Conservation (phyloP, 768 basidiomycete genomes). For the Rossbeevera mucosa region DNA sequence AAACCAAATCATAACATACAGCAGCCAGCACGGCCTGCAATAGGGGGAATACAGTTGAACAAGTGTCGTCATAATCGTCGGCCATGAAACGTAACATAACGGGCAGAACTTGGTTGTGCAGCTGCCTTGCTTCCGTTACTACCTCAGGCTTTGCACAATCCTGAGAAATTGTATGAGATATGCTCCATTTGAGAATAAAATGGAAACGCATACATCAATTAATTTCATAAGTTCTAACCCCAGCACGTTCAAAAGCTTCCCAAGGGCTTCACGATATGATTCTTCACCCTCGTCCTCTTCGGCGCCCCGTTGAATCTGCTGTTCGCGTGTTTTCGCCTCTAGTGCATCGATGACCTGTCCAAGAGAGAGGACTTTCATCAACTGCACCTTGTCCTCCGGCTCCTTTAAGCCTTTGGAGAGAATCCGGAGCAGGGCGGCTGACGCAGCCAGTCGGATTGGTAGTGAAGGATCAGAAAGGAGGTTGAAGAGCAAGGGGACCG, state of each 20-base stretch:
- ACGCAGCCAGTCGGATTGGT: conserved; percentile 79
- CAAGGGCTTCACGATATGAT: conserved; percentile 84
- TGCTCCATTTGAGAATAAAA: not conserved
- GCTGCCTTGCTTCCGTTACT: conserved; percentile 55
- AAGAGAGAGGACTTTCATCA: conserved; percentile 85
- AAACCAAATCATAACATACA: conserved; percentile 40
- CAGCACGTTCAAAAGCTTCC: conserved; percentile 73
- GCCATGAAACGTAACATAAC: conserved; percentile 84
- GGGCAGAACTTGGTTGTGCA: conserved; percentile 68
- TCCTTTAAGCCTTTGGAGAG: conserved; percentile 94
- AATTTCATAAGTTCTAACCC: conserved; percentile 83
- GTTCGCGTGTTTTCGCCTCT: conserved; percentile 66
- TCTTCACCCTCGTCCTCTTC: conserved; percentile 85
- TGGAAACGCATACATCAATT: conserved; percentile 52
- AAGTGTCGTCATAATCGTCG: conserved; percentile 87
- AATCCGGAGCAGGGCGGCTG: conserved; percentile 74
- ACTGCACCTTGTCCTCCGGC: conserved; percentile 80
- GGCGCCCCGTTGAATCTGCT: conserved; percentile 61
- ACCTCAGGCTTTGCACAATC: conserved; percentile 57
- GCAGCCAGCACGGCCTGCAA: conserved; percentile 67
- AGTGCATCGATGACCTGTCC: conserved; percentile 77
- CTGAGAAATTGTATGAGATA: conserved; percentile 33
- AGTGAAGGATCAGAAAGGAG: conserved; percentile 75
- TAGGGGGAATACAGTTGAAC: conserved; percentile 78
- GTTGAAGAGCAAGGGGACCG: conserved; percentile 79